Percentiles rank a stretch among this genome's conserved stretches.
These are phyloP conservation scores for Pichia manshurica DNA, from an alignment of 805 yeast genomes.

Conservation along the genomic window DNA sequence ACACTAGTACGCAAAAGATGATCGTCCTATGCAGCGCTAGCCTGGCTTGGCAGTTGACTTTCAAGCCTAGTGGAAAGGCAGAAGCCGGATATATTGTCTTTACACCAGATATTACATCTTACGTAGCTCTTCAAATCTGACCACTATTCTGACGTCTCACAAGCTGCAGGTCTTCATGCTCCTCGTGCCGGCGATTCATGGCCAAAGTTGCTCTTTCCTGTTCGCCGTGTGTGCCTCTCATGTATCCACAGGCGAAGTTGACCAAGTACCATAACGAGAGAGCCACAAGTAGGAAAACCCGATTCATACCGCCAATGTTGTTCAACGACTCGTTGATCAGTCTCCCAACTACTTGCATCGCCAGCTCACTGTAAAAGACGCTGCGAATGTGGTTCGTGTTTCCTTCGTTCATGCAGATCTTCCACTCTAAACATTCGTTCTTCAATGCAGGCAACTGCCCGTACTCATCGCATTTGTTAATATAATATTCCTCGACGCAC, in stretches of 20 bases:
- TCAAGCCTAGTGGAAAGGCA: no score
- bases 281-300: conserved; percentile 34
- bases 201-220: no score
- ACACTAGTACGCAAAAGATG: no score
- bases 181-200: no score
- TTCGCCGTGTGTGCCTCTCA: conserved; percentile 40
- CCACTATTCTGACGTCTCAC: no score
- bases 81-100: no score
- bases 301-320: conserved; percentile 59
- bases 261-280: conserved; percentile 45
- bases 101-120: no score
- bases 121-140: no score
- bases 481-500: conserved; percentile 47
- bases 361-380: conserved; percentile 49
- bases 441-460: conserved; percentile 54
- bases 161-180: no score
- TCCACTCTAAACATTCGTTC: conserved; percentile 55
- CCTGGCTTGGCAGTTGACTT: no score
- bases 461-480: conserved; percentile 53
- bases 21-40: no score
- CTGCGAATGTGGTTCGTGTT: conserved; percentile 38
- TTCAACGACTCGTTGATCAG: conserved; percentile 59
- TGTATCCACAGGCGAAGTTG: conserved; percentile 62
- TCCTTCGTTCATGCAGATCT: conserved; percentile 53
- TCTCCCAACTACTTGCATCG: conserved; percentile 59